Evolutionary conservation across 345 rosid genomes (phyloP).

Genomic region (Salix purpurea): DNA sequence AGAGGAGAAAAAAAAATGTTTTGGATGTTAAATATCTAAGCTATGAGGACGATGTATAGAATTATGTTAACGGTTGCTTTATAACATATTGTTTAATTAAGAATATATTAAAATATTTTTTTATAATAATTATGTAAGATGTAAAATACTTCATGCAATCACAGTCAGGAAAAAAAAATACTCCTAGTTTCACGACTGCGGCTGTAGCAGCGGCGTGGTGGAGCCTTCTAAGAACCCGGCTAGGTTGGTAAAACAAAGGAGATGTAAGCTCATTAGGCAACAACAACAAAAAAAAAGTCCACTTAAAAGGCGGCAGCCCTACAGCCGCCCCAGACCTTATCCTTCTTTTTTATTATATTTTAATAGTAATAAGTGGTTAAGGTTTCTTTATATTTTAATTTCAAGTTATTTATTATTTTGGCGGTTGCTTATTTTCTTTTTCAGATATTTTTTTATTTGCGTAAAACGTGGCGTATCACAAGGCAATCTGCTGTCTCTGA

Average conservation of each 20-base stretch:
- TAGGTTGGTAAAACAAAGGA: background rate
- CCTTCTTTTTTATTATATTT: background rate
- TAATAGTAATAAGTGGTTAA: background rate
- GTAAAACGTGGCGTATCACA: conserved; percentile 4
- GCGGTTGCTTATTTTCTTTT: background rate
- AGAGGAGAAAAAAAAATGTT: background rate
- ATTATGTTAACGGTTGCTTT: too few species aligned
- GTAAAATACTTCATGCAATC: too few species aligned
- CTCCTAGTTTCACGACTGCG: background rate
- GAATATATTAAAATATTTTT: too few species aligned
- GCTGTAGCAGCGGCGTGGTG: background rate
- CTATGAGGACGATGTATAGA: too few species aligned
- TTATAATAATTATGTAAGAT: too few species aligned
- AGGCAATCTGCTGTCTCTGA: conserved; percentile 2
- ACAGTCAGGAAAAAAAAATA: too few species aligned
- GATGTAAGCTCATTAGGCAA: conserved; percentile 23
- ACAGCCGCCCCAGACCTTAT: conserved; percentile 32
- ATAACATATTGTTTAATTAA: too few species aligned
- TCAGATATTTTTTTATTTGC: background rate
- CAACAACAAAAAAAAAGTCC: conserved; percentile 22
- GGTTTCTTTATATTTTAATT: background rate
- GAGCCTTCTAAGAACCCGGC: background rate
- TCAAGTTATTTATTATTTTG: conserved; percentile 8
- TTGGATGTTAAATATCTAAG: background rate
- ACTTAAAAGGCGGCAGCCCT: conserved; percentile 16